Base-by-base conservation (phyloP, 305 asterid genomes). In the Nicotiana rustica region DNA sequence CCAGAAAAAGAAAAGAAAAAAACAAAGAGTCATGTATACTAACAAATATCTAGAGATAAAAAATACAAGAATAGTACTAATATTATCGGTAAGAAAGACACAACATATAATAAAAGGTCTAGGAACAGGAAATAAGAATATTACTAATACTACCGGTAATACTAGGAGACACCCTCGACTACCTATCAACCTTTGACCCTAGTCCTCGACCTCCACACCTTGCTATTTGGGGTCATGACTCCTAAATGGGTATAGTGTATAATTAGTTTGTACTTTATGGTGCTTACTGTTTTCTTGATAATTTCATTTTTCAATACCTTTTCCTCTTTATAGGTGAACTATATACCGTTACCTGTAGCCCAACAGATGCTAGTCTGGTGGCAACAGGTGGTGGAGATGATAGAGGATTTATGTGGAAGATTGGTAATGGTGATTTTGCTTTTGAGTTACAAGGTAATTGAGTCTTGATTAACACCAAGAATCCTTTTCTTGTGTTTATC, bases 311-410 rank as follows among this genome's bases (percentile, higher is more conserved):
- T 75, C 60, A 71, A 29, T 25, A 75, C 47, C 0, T 12, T 29
- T 75, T 29, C 65, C 79, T 52, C 47, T 70, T 85, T 88, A 62
- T 81, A 95, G 98, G 93, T 86, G 99, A 95, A 87, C 84, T 95
- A 49, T 95, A 94, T 84, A 59, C 91, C 44, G 93, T 80, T 80
- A 91, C 90, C 13, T 91, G 98, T 88, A 94, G 99, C 85, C 97
- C 97, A 19, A 86, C 91, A 66, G 97, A 95, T 88, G 88, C 93
- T 82, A 81, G 85, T 13, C 83, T 95, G 84, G 99, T 96, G 82
- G 99, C 96, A 81, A 96, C 97, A 66, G 98, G 99, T 55, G 99
- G 97, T 82, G 98, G 97, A 79, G 99, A 96, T 87, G 96, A 96
- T 89, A 94, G 85, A 88, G 99, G 94, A 71, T 96, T 93, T 81